Evolutionary conservation across 768 basidiomycete species (phyloP).

Genomic region (Termitomyces titanicus): DNA sequence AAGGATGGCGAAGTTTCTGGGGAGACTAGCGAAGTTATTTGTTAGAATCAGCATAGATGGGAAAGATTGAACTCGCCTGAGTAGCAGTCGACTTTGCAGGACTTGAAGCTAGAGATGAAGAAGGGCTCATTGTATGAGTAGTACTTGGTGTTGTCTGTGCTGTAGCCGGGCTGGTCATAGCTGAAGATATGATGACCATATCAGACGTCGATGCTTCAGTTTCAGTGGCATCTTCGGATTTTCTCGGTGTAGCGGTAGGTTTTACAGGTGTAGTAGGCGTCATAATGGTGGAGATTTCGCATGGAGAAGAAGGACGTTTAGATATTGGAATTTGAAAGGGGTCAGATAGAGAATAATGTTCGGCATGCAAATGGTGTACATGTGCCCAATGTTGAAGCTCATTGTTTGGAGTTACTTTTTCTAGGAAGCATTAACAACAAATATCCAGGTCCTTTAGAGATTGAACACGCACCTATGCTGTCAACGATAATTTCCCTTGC

Average conservation of each 20-base stretch:
- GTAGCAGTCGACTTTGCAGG: slow-evolving; percentile 21
- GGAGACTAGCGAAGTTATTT: slow-evolving; percentile 22
- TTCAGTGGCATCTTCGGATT: not conserved
- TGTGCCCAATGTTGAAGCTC: slow-evolving; percentile 54
- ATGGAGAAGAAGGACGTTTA: slow-evolving; percentile 7
- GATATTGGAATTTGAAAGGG: slow-evolving; percentile 48
- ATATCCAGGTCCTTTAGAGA: not conserved
- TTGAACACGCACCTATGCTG: slow-evolving; percentile 42
- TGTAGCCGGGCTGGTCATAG: slow-evolving; percentile 17
- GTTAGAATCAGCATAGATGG: not conserved
- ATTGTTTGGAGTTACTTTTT: slow-evolving; percentile 45
- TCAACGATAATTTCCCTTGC: slow-evolving; percentile 45
- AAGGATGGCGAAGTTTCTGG: slow-evolving; percentile 67
- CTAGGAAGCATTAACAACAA: slow-evolving; percentile 23
- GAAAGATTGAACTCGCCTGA: slow-evolving; percentile 1
- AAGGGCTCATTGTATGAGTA: slow-evolving; percentile 8
- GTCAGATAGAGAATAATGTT: slow-evolving; percentile 42
- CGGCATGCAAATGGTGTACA: slow-evolving; percentile 51
- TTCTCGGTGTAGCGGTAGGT: not conserved
- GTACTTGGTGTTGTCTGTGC: slow-evolving; percentile 14
- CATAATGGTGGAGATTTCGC: not conserved
- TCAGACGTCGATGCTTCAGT: not conserved
- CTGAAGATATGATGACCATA: not conserved
- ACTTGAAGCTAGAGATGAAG: slow-evolving; percentile 21
- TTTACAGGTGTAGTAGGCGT: slow-evolving; percentile 7